Evolutionary conservation across 2,329 filamentous ascomycete species (phyloP).

Genomic region (Alternaria ethzedia): DNA sequence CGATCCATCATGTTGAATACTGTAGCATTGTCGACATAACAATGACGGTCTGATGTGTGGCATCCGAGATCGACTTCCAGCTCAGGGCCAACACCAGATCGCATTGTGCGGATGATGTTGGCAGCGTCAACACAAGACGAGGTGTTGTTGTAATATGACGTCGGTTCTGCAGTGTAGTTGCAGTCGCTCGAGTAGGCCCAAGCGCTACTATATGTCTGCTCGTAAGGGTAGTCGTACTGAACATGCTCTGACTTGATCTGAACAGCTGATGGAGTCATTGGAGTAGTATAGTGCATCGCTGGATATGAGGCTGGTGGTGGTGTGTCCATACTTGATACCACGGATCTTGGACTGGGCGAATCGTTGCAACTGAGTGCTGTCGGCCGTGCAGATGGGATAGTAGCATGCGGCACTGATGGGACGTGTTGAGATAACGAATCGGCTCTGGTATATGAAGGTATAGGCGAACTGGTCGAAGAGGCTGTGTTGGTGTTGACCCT

Average conservation of each 20-base stretch:
- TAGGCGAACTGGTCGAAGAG: constrained; percentile 27
- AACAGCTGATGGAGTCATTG: constrained; percentile 25
- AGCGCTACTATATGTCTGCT: constrained; percentile 24
- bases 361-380: constrained; percentile 34
- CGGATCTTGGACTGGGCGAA: constrained; percentile 40
- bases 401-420: constrained; percentile 28
- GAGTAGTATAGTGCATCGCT: constrained; percentile 28
- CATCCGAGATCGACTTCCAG: constrained; percentile 53
- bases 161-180: constrained; percentile 18
- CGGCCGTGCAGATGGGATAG: constrained; percentile 29
- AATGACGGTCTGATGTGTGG: constrained; percentile 45
- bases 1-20: constrained; percentile 56
- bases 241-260: constrained; percentile 36
- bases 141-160: constrained; percentile 34
- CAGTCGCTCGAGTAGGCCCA: constrained; percentile 34
- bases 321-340: constrained; percentile 41
- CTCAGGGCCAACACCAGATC: constrained; percentile 45
- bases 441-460: constrained; percentile 18
- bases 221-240: constrained; percentile 31
- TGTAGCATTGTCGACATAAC: constrained; percentile 51
- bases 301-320: constrained; percentile 33
- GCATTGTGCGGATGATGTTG: constrained; percentile 55
- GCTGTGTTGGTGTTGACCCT: constrained; percentile 30
- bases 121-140: constrained; percentile 51
- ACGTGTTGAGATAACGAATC: constrained; percentile 23